These are phyloP conservation scores for Naegleria lovaniensis DNA, from an alignment of 208 protist species.

Conservation along the genomic window DNA sequence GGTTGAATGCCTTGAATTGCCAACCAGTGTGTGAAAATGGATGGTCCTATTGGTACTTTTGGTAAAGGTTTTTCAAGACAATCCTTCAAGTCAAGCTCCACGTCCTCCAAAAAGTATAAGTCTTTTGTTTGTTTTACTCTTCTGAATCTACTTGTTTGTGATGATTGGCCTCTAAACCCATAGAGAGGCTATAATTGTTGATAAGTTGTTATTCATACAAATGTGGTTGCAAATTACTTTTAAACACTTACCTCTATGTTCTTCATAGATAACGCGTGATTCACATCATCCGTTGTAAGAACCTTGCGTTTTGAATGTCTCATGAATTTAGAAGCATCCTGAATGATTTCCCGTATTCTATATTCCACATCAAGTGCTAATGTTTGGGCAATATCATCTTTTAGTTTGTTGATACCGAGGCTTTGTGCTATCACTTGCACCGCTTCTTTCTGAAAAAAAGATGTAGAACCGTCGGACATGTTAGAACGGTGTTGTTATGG, in stretches of 20 bases:
- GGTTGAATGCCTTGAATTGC: slow-evolving; percentile 25
- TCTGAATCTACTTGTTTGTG: not conserved
- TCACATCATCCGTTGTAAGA: not conserved
- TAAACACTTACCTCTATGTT: not conserved
- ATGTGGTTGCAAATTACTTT: not conserved
- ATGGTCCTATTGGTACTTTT: slow-evolving; percentile 9
- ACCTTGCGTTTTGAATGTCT: slow-evolving; percentile 17
- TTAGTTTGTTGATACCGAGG: not conserved
- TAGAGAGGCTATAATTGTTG: slow-evolving; percentile 16
- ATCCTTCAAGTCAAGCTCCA: not conserved
- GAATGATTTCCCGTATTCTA: slow-evolving; percentile 18
- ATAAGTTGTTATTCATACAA: too few relatives aligned
- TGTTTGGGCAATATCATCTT: slow-evolving; percentile 13
- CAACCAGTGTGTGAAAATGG: slow-evolving; percentile 10
- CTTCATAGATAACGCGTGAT: not conserved
- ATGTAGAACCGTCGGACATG: not conserved
- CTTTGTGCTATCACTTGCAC: not conserved
- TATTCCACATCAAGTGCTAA: slow-evolving; percentile 22
- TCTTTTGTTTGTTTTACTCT: not conserved
- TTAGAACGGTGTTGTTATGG: not conserved
- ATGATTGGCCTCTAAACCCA: not conserved
- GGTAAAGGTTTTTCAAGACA: not conserved
- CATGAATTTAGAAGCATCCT: slow-evolving; percentile 21
- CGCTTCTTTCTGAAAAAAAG: not conserved
- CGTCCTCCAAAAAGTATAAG: slow-evolving; percentile 21